Evolutionary conservation across 2,329 filamentous ascomycete genomes (phyloP).

Genomic region (Diaporthe ampelina): DNA sequence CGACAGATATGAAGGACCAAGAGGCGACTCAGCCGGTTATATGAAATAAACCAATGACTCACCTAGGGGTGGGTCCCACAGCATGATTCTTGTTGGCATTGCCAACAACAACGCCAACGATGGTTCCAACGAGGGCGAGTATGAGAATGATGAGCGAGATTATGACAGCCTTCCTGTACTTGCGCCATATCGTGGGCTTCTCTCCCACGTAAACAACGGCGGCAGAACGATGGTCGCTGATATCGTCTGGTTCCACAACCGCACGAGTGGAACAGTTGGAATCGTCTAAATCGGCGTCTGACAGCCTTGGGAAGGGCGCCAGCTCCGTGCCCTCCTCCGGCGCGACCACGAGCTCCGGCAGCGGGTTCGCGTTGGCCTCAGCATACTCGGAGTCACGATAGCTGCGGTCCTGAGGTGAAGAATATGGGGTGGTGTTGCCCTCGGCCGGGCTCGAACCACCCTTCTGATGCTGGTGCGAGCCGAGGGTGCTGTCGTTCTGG

Average conservation of each 20-base stretch:
- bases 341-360: slow-evolving; percentile 30
- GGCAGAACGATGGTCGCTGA: slow-evolving; percentile 33
- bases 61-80: not conserved
- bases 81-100: not conserved
- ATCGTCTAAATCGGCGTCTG: not conserved
- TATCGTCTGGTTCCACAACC: slow-evolving; percentile 36
- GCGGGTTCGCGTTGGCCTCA: slow-evolving; percentile 36
- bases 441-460: not conserved
- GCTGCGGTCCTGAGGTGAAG: not conserved
- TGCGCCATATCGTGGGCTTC: slow-evolving; percentile 25
- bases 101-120: slow-evolving; percentile 32
- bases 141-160: slow-evolving; percentile 3
- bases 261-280: slow-evolving; percentile 16
- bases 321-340: not conserved
- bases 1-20: not conserved
- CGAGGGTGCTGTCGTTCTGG: not conserved
- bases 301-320: slow-evolving; percentile 22
- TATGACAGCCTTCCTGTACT: slow-evolving; percentile 27
- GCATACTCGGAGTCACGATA: slow-evolving; percentile 30
- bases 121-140: slow-evolving; percentile 9
- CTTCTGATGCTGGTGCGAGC: not conserved
- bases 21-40: too few species aligned
- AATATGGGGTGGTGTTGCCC: not conserved
- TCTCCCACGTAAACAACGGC: slow-evolving; percentile 35
- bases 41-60: not conserved